Evolutionary conservation across 108 stramenopile species (phyloP), one percentile per base, ranked within the genome.

Genomic region (Epipyxis sp.): DNA sequence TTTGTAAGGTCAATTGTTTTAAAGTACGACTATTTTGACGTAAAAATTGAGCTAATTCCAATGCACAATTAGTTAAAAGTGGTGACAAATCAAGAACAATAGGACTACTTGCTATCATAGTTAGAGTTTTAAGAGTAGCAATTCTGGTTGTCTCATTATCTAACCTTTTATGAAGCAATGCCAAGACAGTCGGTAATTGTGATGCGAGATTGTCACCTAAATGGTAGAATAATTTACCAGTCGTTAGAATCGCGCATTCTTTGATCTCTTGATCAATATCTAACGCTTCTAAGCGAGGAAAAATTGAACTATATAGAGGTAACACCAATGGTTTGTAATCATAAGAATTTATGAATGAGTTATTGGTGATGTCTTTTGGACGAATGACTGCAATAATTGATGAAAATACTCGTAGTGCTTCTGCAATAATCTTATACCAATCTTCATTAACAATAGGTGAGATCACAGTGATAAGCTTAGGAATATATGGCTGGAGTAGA

Each of bases 251-350:
- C 42, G 85, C 85, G 1, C 93, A 90, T 77, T 98, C 97, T 83
- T 96, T 98, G 80, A 98, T 94, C 85, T 96, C 97, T 83, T 94
- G 94, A 81, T 98, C 97, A 13, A 95, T 89, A 80, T 96, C 95
- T 77, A 91, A 89, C n/a, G 91, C 93, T 6, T 89, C 86, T 58
- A 98, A 86, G 41, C 94, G 89, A 1, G 95, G 93, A 84, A 94
- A 90, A 76, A 96, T 87, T 29, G 94, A 91, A 41, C 78, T 76
- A 86, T 88, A 94, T 27, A 96, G 82, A 1, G 82, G 59, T 37
- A 46, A 45, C 30, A 87, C 81, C 20, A 69, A 42, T 6, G 69
- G 67, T 39, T 77, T 13, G 78, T 40, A 84, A 29, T 69, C 85
- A 40, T 78, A 79, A 16, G 54, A 57, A 16, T 16, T 25, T 20